Percentiles rank a stretch among this genome's conserved stretches.
Evolutionary conservation across 176 grass and related monocot genomes (phyloP).

Genomic region (Urochloa ruziziensis): DNA sequence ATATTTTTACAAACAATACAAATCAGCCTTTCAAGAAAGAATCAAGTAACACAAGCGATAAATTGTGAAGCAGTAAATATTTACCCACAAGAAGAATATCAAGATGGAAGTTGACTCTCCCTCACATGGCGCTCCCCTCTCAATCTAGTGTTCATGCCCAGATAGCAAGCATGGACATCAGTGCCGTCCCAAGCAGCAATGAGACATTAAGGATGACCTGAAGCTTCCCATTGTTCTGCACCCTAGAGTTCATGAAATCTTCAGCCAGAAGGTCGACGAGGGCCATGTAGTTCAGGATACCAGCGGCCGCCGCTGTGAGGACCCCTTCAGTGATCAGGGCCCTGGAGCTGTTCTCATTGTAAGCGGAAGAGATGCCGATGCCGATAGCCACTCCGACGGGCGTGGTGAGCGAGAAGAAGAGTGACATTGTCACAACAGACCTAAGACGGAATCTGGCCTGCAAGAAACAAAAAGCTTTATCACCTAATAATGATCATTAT

Average conservation of each 20-base stretch:
- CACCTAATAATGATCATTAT: not conserved
- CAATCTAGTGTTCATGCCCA: conserved; percentile 47
- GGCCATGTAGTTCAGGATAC: conserved; percentile 76
- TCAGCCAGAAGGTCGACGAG: conserved; percentile 61
- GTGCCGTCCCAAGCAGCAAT: conserved; percentile 36
- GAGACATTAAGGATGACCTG: conserved; percentile 45
- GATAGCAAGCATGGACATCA: conserved; percentile 76
- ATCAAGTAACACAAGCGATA: not conserved
- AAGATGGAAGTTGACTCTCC: not conserved
- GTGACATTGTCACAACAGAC: conserved; percentile 30
- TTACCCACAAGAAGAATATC: not conserved
- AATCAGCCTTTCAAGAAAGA: not conserved
- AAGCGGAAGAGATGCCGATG: conserved; percentile 55
- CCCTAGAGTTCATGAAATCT: conserved; percentile 68
- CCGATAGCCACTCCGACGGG: conserved; percentile 57
- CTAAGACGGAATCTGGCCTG: conserved; percentile 50
- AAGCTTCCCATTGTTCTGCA: conserved; percentile 49
- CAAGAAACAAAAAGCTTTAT: not conserved
- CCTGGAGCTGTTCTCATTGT: conserved; percentile 58
- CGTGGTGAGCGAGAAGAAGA: conserved; percentile 75
- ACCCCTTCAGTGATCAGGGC: conserved; percentile 65
- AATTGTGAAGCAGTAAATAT: not conserved
- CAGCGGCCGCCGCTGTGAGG: conserved; percentile 24
- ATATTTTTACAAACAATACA: not conserved
- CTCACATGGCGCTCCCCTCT: too few relatives aligned